Evolutionary conservation across 257 asterid species (phyloP).

Genomic region (Solanum lycopersicoides): DNA sequence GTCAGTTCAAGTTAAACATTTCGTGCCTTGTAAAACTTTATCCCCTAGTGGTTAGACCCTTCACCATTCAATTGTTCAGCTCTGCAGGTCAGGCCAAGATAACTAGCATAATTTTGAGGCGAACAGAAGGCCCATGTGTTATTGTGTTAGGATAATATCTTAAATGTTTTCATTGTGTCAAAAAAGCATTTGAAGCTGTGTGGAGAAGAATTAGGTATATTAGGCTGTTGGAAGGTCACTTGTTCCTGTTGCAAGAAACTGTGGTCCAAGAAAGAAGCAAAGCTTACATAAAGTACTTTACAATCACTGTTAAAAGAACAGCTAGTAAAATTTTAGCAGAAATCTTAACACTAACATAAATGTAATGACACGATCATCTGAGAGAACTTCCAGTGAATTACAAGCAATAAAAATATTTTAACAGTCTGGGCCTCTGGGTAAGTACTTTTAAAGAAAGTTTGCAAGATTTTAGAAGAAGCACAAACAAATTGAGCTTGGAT

Average conservation of each 20-base stretch:
- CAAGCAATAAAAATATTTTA: not conserved
- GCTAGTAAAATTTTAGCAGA: not conserved
- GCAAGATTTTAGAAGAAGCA: not conserved
- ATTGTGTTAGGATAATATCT: not conserved
- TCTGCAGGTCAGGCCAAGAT: not conserved
- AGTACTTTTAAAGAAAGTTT: not conserved
- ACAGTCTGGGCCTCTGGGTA: not conserved
- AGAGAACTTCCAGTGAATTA: not conserved
- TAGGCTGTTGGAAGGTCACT: not conserved
- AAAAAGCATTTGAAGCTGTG: not conserved
- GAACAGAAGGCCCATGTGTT: not conserved
- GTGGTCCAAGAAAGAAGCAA: not conserved
- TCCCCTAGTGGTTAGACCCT: not conserved
- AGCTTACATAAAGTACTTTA: not conserved
- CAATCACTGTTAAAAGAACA: not conserved
- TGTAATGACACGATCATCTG: not conserved
- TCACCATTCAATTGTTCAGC: not conserved
- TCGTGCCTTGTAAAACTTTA: not conserved
- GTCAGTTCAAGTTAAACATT: not conserved
- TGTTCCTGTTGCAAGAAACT: not conserved
- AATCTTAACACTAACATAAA: not conserved
- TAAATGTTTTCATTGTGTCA: not conserved
- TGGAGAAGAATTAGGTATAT: not conserved
- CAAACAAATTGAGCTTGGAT: not conserved
- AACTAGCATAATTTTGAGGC: not conserved